phyloP scores from a whole-genome alignment of 2,329 filamentous ascomycete genomes.

The Ophiocordyceps robertsii region DNA sequence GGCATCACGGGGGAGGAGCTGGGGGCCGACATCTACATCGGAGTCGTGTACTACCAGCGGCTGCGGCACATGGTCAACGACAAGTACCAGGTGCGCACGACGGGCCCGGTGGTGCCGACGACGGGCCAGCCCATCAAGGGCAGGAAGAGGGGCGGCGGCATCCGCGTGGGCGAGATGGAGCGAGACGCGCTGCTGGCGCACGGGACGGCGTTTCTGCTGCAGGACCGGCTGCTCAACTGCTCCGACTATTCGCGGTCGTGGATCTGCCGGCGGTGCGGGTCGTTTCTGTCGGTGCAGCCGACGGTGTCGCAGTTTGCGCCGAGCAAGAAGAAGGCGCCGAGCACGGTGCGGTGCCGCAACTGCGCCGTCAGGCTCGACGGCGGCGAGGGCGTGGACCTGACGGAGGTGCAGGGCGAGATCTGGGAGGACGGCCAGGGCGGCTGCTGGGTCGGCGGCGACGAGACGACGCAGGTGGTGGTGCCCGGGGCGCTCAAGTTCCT shows the following conservation, averaged over 20 bases:
- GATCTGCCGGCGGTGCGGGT: slow-evolving; percentile 81
- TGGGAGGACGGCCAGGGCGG: slow-evolving; percentile 88
- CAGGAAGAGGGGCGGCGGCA: slow-evolving; percentile 90
- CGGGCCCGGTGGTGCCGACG: slow-evolving; percentile 76
- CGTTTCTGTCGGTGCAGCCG: slow-evolving; percentile 78
- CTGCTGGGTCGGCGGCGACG: slow-evolving; percentile 75
- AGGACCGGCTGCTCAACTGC: slow-evolving; percentile 94
- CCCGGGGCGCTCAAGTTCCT: slow-evolving; percentile 86
- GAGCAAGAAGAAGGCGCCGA: slow-evolving; percentile 51
- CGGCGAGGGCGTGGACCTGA: slow-evolving; percentile 41
- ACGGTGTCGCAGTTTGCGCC: slow-evolving; percentile 51
- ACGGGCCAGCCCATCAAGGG: slow-evolving; percentile 97
- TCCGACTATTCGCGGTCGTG: slow-evolving; percentile 84
- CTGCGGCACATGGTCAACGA: slow-evolving; percentile 99
- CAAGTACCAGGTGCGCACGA: slow-evolving; percentile 96
- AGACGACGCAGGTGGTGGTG: slow-evolving; percentile 84
- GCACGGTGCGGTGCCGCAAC: slow-evolving; percentile 63
- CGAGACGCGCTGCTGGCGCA: slow-evolving; percentile 89
- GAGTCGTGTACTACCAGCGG: slow-evolving; percentile 95
- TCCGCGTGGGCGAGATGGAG: slow-evolving; percentile 99
- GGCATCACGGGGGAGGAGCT: slow-evolving; percentile 94
- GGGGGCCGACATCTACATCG: slow-evolving; percentile 88
- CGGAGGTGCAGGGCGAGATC: slow-evolving; percentile 53
- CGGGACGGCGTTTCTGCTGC: slow-evolving; percentile 85
- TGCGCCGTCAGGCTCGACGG: slow-evolving; percentile 54